Conservation (phyloP, 176 grass and related monocot species). For the Melocanna baccifera region DNA sequence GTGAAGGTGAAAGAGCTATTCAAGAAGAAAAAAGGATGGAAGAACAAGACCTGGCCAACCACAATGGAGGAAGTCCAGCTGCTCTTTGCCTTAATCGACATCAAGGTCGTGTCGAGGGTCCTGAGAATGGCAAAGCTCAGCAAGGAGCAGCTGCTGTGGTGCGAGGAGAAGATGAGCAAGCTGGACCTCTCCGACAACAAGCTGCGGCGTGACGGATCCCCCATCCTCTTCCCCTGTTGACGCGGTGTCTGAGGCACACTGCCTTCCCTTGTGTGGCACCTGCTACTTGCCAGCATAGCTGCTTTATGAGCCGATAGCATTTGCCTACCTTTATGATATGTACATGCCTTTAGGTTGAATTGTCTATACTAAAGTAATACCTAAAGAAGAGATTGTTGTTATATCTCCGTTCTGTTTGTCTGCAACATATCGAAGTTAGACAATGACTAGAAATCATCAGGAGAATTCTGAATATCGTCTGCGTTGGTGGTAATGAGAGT, state of each 20-base stretch:
- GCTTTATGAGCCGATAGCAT: background rate
- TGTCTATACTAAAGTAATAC: conserved; percentile 29
- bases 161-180: conserved; percentile 99
- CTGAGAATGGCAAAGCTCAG: conserved; percentile 76
- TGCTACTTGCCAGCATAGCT: conserved; percentile 6
- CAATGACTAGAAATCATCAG: background rate
- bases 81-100: conserved; percentile 78
- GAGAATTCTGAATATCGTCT: background rate
- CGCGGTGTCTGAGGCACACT: background rate
- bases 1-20: conserved; percentile 83
- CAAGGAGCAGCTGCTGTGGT: conserved; percentile 96
- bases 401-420: background rate
- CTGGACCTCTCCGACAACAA: conserved; percentile 71
- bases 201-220: conserved; percentile 67
- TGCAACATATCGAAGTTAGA: background rate
- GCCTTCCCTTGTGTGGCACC: background rate
- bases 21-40: conserved; percentile 90
- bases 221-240: conserved; percentile 90
- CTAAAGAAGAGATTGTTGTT: conserved; percentile 5
- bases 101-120: conserved; percentile 85
- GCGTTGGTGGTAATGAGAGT: background rate
- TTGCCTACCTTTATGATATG: conserved; percentile 27
- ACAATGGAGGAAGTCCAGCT: conserved; percentile 82
- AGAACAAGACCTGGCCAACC: conserved; percentile 68
- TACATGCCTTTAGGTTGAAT: conserved; percentile 39